Evolutionary conservation across 2,329 filamentous ascomycete species (phyloP).

Genomic region (Elsinoe fawcettii): DNA sequence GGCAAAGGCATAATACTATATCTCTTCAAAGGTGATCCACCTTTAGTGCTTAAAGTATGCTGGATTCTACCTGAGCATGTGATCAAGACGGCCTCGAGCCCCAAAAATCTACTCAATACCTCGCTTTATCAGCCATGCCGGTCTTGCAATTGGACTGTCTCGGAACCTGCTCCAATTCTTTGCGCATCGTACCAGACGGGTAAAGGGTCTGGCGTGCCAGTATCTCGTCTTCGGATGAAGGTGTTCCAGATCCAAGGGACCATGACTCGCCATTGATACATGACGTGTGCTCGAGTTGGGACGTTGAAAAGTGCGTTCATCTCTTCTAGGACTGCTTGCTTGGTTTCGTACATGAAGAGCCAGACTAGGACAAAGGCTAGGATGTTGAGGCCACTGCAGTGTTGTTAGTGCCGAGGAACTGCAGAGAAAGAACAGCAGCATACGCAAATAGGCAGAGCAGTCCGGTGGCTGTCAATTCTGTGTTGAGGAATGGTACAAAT

Average conservation of each 20-base stretch:
- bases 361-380: conserved; percentile 27
- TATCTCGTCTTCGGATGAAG: neutral
- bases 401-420: too few relatives aligned
- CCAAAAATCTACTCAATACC: too few relatives aligned
- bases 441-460: conserved; percentile 26
- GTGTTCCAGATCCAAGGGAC: conserved; percentile 10
- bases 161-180: neutral
- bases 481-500: conserved; percentile 25
- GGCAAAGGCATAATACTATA: too few relatives aligned
- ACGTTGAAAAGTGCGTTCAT: conserved; percentile 28
- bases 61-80: too few relatives aligned
- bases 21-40: too few relatives aligned
- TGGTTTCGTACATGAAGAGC: conserved; percentile 28
- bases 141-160: neutral
- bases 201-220: neutral
- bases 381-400: conserved; percentile 23
- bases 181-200: neutral
- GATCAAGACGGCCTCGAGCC: too few relatives aligned
- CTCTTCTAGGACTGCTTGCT: conserved; percentile 26
- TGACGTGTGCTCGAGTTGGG: neutral
- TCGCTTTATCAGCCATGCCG: too few relatives aligned
- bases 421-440: too few relatives aligned
- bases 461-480: conserved; percentile 20
- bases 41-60: too few relatives aligned
- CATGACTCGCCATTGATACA: conserved; percentile 7